A percentile compares a stretch with the other conserved stretches of the same genome.
Evolutionary conservation across 768 basidiomycete species (phyloP).

Genomic region (Rhodotorula kratochvilovae): DNA sequence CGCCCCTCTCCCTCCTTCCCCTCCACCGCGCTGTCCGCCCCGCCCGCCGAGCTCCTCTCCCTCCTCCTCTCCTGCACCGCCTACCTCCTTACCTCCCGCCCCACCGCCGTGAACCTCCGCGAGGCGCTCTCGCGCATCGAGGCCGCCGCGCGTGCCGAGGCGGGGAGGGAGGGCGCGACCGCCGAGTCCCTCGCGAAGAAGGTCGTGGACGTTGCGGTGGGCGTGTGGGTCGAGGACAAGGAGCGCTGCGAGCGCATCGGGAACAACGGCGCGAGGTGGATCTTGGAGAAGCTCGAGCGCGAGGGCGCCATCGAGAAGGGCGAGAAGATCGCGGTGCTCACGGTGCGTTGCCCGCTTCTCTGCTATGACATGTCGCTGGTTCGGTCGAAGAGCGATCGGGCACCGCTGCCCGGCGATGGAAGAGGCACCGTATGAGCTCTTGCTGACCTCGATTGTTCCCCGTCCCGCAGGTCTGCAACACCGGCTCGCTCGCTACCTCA

Average conservation of each 20-base stretch:
- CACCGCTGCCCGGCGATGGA: no score
- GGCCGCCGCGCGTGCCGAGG: constrained; percentile 45
- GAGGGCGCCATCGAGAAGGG: constrained; percentile 49
- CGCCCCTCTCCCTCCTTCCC: constrained; percentile 58
- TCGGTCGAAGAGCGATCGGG: no score
- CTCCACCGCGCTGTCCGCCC: constrained; percentile 43
- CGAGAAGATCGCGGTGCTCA: constrained; percentile 69
- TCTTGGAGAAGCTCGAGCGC: constrained; percentile 56
- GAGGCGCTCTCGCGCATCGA: constrained; percentile 71
- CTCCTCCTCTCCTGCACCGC: constrained; percentile 62
- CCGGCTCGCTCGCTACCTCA: constrained; percentile 91
- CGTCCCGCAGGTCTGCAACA: constrained; percentile 68
- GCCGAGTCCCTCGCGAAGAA: constrained; percentile 43
- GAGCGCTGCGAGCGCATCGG: constrained; percentile 81
- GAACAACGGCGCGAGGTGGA: constrained; percentile 78
- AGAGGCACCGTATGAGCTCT: no score
- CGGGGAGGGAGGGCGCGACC: constrained; percentile 22
- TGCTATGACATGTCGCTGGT: no score
- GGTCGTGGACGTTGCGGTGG: constrained; percentile 65
- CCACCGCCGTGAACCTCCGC: constrained; percentile 92
- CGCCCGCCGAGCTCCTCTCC: constrained; percentile 54
- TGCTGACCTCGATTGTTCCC: not conserved
- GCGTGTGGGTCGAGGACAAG: constrained; percentile 80
- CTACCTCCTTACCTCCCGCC: constrained; percentile 78
- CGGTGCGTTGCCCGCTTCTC: constrained; percentile 45